A percentile compares a stretch with the other conserved stretches of the same genome.
Evolutionary conservation across 306 rosid species (phyloP).

Genomic region (Prunus fruticosa): DNA sequence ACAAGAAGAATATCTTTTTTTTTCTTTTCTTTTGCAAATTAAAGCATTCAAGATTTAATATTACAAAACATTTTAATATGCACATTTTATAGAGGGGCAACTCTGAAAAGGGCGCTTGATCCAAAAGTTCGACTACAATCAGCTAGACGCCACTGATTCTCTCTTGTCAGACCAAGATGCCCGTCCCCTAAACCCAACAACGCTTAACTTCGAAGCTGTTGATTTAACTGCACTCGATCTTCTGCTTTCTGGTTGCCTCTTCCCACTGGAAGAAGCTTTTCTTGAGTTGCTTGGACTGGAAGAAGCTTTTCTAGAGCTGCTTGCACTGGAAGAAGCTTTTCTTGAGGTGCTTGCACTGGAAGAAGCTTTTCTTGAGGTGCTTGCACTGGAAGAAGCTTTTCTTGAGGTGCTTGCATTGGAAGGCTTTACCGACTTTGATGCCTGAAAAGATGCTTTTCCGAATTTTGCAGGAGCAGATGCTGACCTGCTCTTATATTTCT

Average conservation of each 20-base stretch:
- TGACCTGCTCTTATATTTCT: conserved; percentile 29
- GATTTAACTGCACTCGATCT: conserved; percentile 40
- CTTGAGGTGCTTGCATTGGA: conserved; percentile 27
- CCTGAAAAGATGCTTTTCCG: conserved; percentile 30
- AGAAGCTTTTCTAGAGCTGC: conserved; percentile 26
- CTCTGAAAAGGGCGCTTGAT: neutral
- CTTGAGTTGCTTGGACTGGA: conserved; percentile 31
- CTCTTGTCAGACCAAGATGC: conserved; percentile 44
- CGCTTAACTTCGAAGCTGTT: conserved; percentile 54
- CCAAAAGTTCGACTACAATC: conserved; percentile 10
- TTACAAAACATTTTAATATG: conserved; percentile 1
- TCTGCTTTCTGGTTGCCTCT: conserved; percentile 42
- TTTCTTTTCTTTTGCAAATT: neutral
- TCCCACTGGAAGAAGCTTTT: conserved; percentile 42
- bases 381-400: conserved; percentile 35
- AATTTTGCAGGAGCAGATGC: conserved; percentile 25
- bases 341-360: conserved; percentile 14
- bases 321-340: conserved; percentile 25
- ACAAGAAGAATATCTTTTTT: neutral
- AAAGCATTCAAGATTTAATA: neutral
- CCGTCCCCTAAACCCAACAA: conserved; percentile 88
- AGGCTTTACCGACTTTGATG: conserved; percentile 19
- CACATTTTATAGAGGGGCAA: neutral
- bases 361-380: conserved; percentile 35
- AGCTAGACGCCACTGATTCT: conserved; percentile 38